phyloP scores from a whole-genome alignment of 1,284 basidiomycete genomes.

The Boletus semigastroideus region DNA sequence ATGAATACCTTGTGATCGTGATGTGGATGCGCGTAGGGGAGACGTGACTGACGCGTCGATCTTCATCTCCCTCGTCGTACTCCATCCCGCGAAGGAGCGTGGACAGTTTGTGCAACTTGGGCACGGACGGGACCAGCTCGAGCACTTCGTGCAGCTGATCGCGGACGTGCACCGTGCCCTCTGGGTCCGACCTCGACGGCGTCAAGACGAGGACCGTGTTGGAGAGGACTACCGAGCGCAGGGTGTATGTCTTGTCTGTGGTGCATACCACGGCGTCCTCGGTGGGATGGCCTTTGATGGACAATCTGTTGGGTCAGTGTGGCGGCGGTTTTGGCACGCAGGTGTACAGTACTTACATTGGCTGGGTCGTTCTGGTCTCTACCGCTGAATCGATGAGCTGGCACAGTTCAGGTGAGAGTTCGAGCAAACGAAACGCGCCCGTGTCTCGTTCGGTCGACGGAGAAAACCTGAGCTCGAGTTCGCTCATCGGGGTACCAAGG shows the following conservation, averaged over 20 bases:
- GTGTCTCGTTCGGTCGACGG: constrained; percentile 43
- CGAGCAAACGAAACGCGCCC: constrained; percentile 62
- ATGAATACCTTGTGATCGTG: too few species aligned
- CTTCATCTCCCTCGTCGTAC: constrained; percentile 64
- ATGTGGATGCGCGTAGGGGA: too few species aligned
- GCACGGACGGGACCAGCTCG: constrained; percentile 72
- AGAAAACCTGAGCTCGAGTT: constrained; percentile 54
- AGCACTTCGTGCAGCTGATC: constrained; percentile 76
- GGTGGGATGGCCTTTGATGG: constrained; percentile 75
- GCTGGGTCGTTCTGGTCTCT: constrained; percentile 25
- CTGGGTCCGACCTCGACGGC: constrained; percentile 40
- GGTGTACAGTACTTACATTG: constrained; percentile 15
- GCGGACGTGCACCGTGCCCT: constrained; percentile 54
- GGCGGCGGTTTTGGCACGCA: not conserved
- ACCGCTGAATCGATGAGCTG: constrained; percentile 48
- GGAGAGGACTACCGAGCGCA: constrained; percentile 82
- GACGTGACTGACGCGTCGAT: constrained; percentile 34
- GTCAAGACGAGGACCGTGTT: constrained; percentile 81
- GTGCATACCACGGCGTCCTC: constrained; percentile 93
- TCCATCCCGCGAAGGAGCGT: constrained; percentile 60
- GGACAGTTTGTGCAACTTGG: constrained; percentile 69
- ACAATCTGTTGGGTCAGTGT: constrained; percentile 46
- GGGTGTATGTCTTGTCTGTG: constrained; percentile 68
- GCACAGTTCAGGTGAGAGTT: constrained; percentile 65
- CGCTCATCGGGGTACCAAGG: constrained; percentile 14